phyloP scores from a whole-genome alignment of 306 rosid species.

The Quercus wislizeni region DNA sequence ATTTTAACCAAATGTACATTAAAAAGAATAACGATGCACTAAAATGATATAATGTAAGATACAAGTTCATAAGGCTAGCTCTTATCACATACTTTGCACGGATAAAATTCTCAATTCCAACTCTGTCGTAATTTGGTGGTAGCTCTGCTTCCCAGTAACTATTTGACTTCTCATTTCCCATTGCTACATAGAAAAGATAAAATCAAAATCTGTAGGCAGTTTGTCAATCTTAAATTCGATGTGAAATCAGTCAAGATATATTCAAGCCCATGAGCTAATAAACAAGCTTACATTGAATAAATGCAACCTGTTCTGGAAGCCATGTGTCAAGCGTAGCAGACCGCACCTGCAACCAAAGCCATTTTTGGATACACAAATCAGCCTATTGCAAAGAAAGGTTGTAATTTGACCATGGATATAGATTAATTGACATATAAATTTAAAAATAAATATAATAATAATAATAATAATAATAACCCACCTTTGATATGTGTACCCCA shows the following conservation, averaged over 20 bases:
- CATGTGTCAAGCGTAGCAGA: slow-evolving; percentile 98
- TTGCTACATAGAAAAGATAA: slow-evolving; percentile 50
- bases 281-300: slow-evolving; percentile 77
- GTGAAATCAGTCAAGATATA: slow-evolving; percentile 15
- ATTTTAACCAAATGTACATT: slow-evolving; percentile 2
- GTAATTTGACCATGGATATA: background rate
- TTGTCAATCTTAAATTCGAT: slow-evolving; percentile 16
- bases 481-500: slow-evolving; percentile 99
- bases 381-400: background rate
- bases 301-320: slow-evolving; percentile 99
- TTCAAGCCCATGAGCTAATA: slow-evolving; percentile 7
- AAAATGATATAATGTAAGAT: slow-evolving; percentile 18
- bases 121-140: slow-evolving; percentile 96
- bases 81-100: slow-evolving; percentile 85
- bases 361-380: slow-evolving; percentile 15
- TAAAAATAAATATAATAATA: background rate
- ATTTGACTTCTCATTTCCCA: slow-evolving; percentile 99
- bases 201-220: slow-evolving; percentile 20
- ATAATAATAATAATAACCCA: background rate
- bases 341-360: slow-evolving; percentile 70
- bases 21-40: slow-evolving; percentile 6
- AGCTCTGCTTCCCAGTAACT: slow-evolving; percentile 97
- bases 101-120: slow-evolving; percentile 98
- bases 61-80: slow-evolving; percentile 26
- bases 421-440: background rate